phyloP scores from a whole-genome alignment of 2,329 filamentous ascomycete genomes.

The Fusarium annulatum region DNA sequence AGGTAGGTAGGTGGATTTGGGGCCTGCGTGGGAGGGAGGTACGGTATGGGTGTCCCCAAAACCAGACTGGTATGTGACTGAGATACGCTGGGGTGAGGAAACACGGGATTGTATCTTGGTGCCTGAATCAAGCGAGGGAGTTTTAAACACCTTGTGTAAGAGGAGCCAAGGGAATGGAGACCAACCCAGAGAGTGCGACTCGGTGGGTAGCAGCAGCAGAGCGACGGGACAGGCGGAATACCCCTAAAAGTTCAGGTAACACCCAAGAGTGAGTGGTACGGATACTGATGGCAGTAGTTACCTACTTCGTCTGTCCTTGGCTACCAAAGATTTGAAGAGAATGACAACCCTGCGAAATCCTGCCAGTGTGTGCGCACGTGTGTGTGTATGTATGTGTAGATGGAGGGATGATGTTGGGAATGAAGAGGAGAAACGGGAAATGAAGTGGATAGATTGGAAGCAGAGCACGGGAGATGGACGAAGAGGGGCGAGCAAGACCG shows the following conservation, averaged over 20 bases:
- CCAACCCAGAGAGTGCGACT: constrained; percentile 10
- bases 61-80: constrained; percentile 36
- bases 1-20: constrained; percentile 7
- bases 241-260: constrained; percentile 7
- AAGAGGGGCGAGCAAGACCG: background rate
- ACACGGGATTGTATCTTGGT: constrained; percentile 29
- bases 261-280: background rate
- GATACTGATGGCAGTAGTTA: constrained; percentile 13
- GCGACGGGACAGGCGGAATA: constrained; percentile 20
- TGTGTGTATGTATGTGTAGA: background rate
- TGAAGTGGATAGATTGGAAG: constrained; percentile 22
- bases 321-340: background rate
- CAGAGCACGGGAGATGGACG: background rate
- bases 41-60: constrained; percentile 30
- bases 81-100: constrained; percentile 25
- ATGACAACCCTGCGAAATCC: constrained; percentile 11
- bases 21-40: constrained; percentile 16
- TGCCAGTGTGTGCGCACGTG: constrained; percentile 21
- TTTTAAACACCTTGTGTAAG: constrained; percentile 30
- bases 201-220: constrained; percentile 14
- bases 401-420: constrained; percentile 34
- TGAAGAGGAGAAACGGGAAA: constrained; percentile 31
- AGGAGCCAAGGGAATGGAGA: constrained; percentile 18
- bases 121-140: constrained; percentile 34
- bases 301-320: constrained; percentile 1